These are phyloP conservation scores for Tricharina praecox DNA, from an alignment of 495 filamentous ascomycete genomes.

Conservation along the genomic window DNA sequence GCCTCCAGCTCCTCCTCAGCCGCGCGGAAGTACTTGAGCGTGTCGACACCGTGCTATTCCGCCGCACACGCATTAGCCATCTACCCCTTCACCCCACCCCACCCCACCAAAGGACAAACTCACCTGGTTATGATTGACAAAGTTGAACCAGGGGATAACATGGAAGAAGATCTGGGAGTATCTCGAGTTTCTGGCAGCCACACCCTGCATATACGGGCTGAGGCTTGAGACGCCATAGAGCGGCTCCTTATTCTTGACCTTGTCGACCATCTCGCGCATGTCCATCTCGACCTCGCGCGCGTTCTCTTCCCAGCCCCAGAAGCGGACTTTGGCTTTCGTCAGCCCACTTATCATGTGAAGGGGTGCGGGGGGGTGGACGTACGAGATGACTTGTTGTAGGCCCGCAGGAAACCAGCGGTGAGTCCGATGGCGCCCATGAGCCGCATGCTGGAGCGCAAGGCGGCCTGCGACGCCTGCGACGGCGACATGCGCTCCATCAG, in stretches of 20 bases:
- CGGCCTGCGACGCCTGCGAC: conserved; percentile 47
- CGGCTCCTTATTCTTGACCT: conserved; percentile 77
- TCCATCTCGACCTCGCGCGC: conserved; percentile 81
- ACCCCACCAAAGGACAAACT: conserved; percentile 7
- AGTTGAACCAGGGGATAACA: conserved; percentile 87
- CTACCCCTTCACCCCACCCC: neutral
- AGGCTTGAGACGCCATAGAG: conserved; percentile 70
- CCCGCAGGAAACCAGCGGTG: conserved; percentile 57
- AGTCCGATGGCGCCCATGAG: conserved; percentile 52
- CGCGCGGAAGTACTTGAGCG: conserved; percentile 91
- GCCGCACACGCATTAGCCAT: neutral
- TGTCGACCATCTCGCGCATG: conserved; percentile 93
- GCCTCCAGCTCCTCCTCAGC: conserved; percentile 88
- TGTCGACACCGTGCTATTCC: conserved; percentile 78
- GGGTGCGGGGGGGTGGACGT: conserved; percentile 15
- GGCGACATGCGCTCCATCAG: conserved; percentile 72
- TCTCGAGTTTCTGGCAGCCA: conserved; percentile 78
- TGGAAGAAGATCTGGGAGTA: conserved; percentile 70
- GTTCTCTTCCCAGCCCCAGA: conserved; percentile 91
- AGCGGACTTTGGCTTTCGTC: conserved; percentile 60
- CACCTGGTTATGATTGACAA: conserved; percentile 84
- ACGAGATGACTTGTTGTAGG: too few species aligned
- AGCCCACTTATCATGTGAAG: neutral
- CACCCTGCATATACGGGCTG: conserved; percentile 78
- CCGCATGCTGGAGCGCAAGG: conserved; percentile 70